Evolutionary conservation across 148 eudicot genomes (phyloP).

Genomic region (Diospyros kaki): DNA sequence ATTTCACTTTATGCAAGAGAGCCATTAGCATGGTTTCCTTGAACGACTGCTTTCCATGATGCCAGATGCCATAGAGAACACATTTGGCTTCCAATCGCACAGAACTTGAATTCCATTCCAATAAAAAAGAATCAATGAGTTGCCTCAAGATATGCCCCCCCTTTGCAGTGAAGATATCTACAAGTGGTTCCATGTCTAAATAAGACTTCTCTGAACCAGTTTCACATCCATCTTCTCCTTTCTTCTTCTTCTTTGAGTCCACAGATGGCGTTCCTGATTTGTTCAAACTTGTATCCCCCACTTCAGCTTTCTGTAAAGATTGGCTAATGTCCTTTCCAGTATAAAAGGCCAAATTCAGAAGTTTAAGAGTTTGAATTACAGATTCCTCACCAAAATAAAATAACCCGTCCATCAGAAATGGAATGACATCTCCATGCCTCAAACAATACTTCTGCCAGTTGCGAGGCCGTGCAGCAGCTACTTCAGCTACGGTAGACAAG

Average conservation of each 20-base stretch:
- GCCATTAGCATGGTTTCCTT: slow-evolving; percentile 67
- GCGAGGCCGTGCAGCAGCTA: slow-evolving; percentile 94
- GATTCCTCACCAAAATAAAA: slow-evolving; percentile 93
- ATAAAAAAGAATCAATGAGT: slow-evolving; percentile 78
- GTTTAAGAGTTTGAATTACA: slow-evolving; percentile 80
- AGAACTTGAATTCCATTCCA: slow-evolving; percentile 95
- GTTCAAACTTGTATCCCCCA: slow-evolving; percentile 55
- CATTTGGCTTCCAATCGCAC: slow-evolving; percentile 91
- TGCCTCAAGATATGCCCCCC: slow-evolving; percentile 68
- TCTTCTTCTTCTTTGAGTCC: slow-evolving; percentile 94
- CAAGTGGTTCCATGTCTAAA: slow-evolving; percentile 85
- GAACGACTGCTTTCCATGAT: slow-evolving; percentile 79
- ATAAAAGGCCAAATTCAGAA: slow-evolving; percentile 79
- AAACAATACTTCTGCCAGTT: slow-evolving; percentile 99
- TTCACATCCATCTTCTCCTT: slow-evolving; percentile 84
- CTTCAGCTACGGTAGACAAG: slow-evolving; percentile 87
- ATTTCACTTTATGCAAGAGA: slow-evolving; percentile 76
- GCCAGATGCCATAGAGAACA: slow-evolving; percentile 88
- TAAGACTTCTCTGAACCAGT: slow-evolving; percentile 76
- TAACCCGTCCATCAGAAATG: slow-evolving; percentile 76
- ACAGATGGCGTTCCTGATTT: slow-evolving; percentile 60
- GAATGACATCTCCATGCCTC: slow-evolving; percentile 78
- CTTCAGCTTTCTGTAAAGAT: slow-evolving; percentile 57
- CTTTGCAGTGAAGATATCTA: slow-evolving; percentile 67
- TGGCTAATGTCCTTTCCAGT: slow-evolving; percentile 72